Conservation (phyloP, 345 rosid genomes). For the Salix arbutifolia region DNA sequence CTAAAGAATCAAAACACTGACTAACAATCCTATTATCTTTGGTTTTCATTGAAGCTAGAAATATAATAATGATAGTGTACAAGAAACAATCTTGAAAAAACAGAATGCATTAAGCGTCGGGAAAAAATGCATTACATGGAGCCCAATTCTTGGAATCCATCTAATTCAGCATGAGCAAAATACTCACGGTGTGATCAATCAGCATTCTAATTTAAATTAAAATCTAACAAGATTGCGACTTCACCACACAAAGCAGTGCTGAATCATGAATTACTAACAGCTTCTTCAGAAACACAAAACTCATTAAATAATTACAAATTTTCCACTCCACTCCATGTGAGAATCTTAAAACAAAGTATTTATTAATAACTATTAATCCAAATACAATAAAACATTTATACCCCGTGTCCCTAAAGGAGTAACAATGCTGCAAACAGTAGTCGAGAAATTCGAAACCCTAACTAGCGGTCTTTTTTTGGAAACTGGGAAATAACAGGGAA, state of each 20-base stretch:
- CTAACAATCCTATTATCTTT: too few relatives aligned
- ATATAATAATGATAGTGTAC: too few relatives aligned
- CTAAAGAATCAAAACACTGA: too few relatives aligned
- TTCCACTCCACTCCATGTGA: not conserved
- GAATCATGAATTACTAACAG: not conserved
- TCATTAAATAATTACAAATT: not conserved
- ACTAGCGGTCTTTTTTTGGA: not conserved
- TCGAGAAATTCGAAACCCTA: constrained; percentile 8
- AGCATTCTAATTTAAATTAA: too few relatives aligned
- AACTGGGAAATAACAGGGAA: not conserved
- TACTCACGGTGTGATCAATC: not conserved
- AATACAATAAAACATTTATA: not conserved
- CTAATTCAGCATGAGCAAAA: not conserved
- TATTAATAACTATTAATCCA: not conserved
- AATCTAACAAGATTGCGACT: too few relatives aligned
- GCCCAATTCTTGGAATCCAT: too few relatives aligned
- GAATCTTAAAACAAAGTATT: not conserved
- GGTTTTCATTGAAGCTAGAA: too few relatives aligned
- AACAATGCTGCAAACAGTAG: not conserved
- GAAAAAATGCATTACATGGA: too few relatives aligned
- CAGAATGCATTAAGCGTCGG: too few relatives aligned
- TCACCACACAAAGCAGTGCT: not conserved
- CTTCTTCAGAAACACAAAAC: not conserved
- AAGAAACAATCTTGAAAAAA: too few relatives aligned
- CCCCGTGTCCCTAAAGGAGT: not conserved